Percentiles rank a stretch among this genome's conserved stretches.
Evolutionary conservation across 345 rosid species (phyloP).

Genomic region (Sonneratia alba): DNA sequence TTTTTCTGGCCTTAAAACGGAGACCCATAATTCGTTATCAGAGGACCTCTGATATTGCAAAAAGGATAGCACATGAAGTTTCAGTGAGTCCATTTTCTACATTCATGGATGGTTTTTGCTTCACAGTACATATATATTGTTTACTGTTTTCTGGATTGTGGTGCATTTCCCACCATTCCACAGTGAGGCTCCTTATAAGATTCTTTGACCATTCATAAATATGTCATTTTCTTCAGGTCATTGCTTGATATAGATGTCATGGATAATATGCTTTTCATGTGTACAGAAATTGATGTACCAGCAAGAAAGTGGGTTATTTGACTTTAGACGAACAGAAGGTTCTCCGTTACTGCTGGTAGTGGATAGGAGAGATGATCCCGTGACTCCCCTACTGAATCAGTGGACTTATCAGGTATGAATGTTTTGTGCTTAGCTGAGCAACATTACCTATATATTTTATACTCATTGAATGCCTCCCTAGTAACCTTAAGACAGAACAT

Average conservation of each 20-base stretch:
- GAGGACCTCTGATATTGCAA: conserved; percentile 88
- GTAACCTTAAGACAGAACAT: conserved; percentile 1
- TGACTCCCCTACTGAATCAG: conserved; percentile 87
- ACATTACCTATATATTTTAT: not conserved
- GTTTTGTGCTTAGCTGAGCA: conserved; percentile 11
- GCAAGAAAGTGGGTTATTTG: conserved; percentile 93
- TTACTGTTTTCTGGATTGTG: not conserved
- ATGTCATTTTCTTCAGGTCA: not conserved
- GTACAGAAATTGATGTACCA: conserved; percentile 94
- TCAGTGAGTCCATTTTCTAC: conserved; percentile 43
- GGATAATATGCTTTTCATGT: conserved; percentile 6
- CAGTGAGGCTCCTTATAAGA: not conserved
- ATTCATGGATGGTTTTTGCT: not conserved
- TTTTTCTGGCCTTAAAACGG: conserved; percentile 79
- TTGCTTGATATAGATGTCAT: not conserved
- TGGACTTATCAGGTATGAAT: conserved; percentile 90
- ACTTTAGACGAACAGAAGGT: conserved; percentile 85
- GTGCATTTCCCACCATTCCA: not conserved
- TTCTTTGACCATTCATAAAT: not conserved
- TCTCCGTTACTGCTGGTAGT: conserved; percentile 74
- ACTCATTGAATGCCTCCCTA: conserved; percentile 11
- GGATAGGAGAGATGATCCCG: conserved; percentile 97
- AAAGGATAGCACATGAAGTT: conserved; percentile 93
- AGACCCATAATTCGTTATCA: conserved; percentile 92
- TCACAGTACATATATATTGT: not conserved